These are phyloP conservation scores for Panicum miliaceum DNA, from an alignment of 176 grass and related monocot genomes.

Conservation along the genomic window DNA sequence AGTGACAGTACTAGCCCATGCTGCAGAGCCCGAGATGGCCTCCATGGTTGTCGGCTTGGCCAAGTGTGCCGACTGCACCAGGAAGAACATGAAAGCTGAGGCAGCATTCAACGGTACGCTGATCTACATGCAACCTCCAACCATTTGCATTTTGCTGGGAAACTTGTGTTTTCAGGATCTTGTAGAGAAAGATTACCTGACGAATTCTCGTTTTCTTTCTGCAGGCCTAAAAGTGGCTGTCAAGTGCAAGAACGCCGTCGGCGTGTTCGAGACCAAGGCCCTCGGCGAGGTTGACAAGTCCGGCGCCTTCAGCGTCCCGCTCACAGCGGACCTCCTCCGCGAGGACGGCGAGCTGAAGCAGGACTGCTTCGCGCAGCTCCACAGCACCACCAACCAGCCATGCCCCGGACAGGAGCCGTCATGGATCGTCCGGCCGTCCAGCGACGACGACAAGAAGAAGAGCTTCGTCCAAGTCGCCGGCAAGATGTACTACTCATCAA, in stretches of 20 bases:
- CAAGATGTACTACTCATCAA: conserved; percentile 24
- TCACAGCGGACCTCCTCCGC: conserved; percentile 22
- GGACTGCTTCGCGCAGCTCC: conserved; percentile 58
- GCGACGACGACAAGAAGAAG: not conserved
- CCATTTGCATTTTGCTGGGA: not conserved
- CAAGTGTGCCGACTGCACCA: conserved; percentile 42
- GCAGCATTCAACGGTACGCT: conserved; percentile 17
- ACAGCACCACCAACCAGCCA: conserved; percentile 36
- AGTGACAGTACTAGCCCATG: not conserved
- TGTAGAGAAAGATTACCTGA: not conserved
- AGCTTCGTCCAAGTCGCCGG: conserved; percentile 26
- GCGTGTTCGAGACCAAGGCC: conserved; percentile 51
- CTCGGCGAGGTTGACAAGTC: conserved; percentile 20
- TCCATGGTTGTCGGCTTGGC: conserved; percentile 37
- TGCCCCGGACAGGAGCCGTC: conserved; percentile 52
- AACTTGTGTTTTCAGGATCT: not conserved
- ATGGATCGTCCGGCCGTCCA: conserved; percentile 23
- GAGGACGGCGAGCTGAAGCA: conserved; percentile 56
- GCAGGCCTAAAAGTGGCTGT: conserved; percentile 53
- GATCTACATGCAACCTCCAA: not conserved
- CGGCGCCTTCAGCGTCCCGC: conserved; percentile 42
- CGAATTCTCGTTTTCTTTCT: not conserved
- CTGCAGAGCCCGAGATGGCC: not conserved
- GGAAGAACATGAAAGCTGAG: conserved; percentile 49
- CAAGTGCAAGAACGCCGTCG: conserved; percentile 47